Percentiles rank a stretch among this genome's conserved stretches.
phyloP scores from a whole-genome alignment of 2,329 filamentous ascomycete species.

The Pyrenochaeta sp. region DNA sequence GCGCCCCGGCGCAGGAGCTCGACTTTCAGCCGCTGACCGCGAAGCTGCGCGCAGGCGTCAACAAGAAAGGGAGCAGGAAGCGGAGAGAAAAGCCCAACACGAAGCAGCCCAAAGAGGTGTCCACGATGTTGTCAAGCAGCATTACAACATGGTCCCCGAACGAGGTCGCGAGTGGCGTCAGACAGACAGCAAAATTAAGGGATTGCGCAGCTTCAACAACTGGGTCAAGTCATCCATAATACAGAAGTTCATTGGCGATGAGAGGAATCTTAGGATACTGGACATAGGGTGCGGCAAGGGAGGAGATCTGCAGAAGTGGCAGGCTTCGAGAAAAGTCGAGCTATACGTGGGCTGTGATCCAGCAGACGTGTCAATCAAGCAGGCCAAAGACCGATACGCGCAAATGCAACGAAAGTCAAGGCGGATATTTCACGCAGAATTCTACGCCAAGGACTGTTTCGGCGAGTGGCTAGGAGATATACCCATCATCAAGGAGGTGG shows the following conservation, averaged over 20 bases:
- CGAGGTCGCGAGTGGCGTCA: constrained; percentile 93
- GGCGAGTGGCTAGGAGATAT: constrained; percentile 83
- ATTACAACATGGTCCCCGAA: constrained; percentile 96
- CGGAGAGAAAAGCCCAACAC: constrained; percentile 58
- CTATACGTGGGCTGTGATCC: constrained; percentile 95
- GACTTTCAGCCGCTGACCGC: constrained; percentile 72
- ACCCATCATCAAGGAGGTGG: constrained; percentile 82
- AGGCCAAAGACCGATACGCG: constrained; percentile 84
- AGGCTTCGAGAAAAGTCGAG: constrained; percentile 86
- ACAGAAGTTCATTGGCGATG: constrained; percentile 77
- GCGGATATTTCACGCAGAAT: constrained; percentile 82
- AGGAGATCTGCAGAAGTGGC: constrained; percentile 95
- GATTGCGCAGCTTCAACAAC: constrained; percentile 93
- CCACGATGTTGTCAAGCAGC: constrained; percentile 86
- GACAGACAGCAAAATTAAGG: constrained; percentile 94
- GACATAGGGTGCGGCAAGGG: constrained; percentile 98
- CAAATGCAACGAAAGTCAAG: constrained; percentile 70
- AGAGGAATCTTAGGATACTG: constrained; percentile 75
- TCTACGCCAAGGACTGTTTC: constrained; percentile 92
- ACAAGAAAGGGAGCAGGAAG: constrained; percentile 52
- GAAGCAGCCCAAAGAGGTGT: constrained; percentile 63
- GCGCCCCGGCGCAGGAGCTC: constrained; percentile 60
- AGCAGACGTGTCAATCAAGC: constrained; percentile 88
- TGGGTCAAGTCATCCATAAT: constrained; percentile 99
- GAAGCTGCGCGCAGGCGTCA: constrained; percentile 69